Evolutionary conservation across 2,329 filamentous ascomycete genomes (phyloP), one percentile per base, ranked within the genome.

Genomic region (Arachnomyces sp.): DNA sequence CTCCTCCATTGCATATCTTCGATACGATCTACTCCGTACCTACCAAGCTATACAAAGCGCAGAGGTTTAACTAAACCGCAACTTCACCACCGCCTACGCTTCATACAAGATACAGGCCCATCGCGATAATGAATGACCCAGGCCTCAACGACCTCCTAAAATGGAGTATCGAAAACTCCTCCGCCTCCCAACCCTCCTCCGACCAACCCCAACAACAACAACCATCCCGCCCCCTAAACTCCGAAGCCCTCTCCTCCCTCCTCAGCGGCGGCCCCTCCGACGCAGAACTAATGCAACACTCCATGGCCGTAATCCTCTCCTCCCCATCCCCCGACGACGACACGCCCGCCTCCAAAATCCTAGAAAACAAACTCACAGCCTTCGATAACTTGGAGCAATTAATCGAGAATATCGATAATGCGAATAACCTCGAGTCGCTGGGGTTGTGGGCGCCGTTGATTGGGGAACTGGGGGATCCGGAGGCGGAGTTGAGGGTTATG

Each of bases 371-470:
- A 62, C 66, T 93, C 39, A 77, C 81, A 43, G 89, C 89, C 29
- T 93, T 94, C 65, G 89, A 95, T 74, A 95, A 95, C 68, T 84
- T 95, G 47, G 89, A 95, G 68, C 86, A 94, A 63, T 72, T 95
- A 44, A 83, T 95, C 54, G 88, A 95, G 70, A 80, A 78, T 47
- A 79, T 96, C 53, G 92, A 98, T 72, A 98, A 98, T 62, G 90
- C 92, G 43, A 98, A 96, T 71, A 93, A 95, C 66, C 77, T 98
- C 52, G 80, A 80, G 49, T 76, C 76, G 18, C 69, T 95, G 14
- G 75, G 75, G 5, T 73, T 96, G 25, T 98, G 92, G 92, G 75
- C 77, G 8, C 86, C 86, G 7, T 71, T 98, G 30, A 72, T 95
- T 8, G 65, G 72, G 7, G 78, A 84, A 47, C 71, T 98, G 11